These are phyloP conservation scores for Debaryomycetaceae sp. DNA, from an alignment of 1,139 yeast genomes.

Conservation along the genomic window DNA sequence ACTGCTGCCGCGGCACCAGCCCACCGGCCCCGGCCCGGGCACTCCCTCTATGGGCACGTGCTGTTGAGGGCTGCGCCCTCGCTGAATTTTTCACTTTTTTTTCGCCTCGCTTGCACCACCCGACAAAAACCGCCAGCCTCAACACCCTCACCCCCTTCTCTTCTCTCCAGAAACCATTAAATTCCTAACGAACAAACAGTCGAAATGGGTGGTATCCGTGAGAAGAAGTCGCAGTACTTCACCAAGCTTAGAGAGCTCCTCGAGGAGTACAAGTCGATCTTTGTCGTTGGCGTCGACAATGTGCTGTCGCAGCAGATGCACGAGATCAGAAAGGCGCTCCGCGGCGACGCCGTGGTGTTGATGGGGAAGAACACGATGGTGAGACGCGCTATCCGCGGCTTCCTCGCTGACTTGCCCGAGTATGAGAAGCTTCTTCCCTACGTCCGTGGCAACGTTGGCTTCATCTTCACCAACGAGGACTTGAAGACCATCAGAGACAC, in stretches of 20 bases:
- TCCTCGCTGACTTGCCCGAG: slow-evolving; percentile 91
- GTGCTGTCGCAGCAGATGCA: slow-evolving; percentile 99
- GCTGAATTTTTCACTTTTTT: too few species aligned
- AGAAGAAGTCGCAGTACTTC: slow-evolving; percentile 94
- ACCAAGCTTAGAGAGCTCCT: slow-evolving; percentile 90
- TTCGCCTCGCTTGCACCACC: too few species aligned
- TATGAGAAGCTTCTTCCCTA: slow-evolving; percentile 91
- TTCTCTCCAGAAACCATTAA: slow-evolving; percentile 58
- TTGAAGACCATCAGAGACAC: slow-evolving; percentile 88
- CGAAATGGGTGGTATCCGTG: slow-evolving; percentile 99
- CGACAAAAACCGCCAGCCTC: slow-evolving; percentile 1
- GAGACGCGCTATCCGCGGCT: slow-evolving; percentile 98
- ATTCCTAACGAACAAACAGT: slow-evolving; percentile 84
- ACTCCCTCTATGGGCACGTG: too few species aligned
- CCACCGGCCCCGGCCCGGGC: too few species aligned
- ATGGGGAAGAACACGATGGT: slow-evolving; percentile 99
- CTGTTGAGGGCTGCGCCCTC: too few species aligned
- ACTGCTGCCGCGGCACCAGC: too few species aligned
- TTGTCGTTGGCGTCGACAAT: slow-evolving; percentile 99
- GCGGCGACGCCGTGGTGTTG: slow-evolving; percentile 91
- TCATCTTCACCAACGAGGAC: slow-evolving; percentile 97
- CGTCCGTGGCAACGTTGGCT: slow-evolving; percentile 98
- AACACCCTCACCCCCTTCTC: slow-evolving; percentile 2
- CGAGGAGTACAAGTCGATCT: slow-evolving; percentile 96
- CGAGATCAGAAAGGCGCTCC: slow-evolving; percentile 95